Evolutionary conservation across 352 stramenopile species (phyloP), one percentile per base, ranked within the genome.

Genomic region (Aphanomyces astaci): DNA sequence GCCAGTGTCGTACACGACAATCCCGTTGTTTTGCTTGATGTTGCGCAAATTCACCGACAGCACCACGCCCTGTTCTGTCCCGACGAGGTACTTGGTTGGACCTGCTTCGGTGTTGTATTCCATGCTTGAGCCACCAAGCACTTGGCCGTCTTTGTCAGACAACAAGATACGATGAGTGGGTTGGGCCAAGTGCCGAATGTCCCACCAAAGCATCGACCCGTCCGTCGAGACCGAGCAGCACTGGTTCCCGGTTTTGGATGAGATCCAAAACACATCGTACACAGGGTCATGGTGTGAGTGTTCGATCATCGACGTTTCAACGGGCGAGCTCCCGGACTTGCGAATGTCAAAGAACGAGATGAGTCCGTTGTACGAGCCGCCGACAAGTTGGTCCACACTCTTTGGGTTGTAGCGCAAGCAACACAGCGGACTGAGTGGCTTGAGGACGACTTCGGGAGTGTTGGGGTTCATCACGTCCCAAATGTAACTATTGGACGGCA

Each of bases 381-480:
- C 96, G 25, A 98, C 91, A 28, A 99, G 82, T 57, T 96, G 95
- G 64, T 98, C 95, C 17, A 96, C 92, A 13, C 88, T 96, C 76
- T 99, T 99, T 2, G 93, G 95, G 67, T 99, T 98, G 79, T 97
- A 99, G 7, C 94, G 86, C 74, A 99, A 87, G 73, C 84, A 95
- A 52, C 91, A 82, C 13, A 96, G 82, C n/a, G 92, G 94, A 22
- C 79, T 89, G 7, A 81, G 77, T 28, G 96, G 93, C 57, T 94
- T 84, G 59, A 99, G 80, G 36, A 93, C 96, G 30, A 91, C 91
- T 72, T 98, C 92, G 31, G 96, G 96, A 13, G 92, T 98, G 72
- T 99, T 99, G 7, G 96, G 96, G 77, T 98, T 98, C 70, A 95
- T 79, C 24, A 98, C 93, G 71, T 98, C 96, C 96, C 96, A 99